phyloP scores from a whole-genome alignment of 208 protist genomes.

The Crithidia bombi region DNA sequence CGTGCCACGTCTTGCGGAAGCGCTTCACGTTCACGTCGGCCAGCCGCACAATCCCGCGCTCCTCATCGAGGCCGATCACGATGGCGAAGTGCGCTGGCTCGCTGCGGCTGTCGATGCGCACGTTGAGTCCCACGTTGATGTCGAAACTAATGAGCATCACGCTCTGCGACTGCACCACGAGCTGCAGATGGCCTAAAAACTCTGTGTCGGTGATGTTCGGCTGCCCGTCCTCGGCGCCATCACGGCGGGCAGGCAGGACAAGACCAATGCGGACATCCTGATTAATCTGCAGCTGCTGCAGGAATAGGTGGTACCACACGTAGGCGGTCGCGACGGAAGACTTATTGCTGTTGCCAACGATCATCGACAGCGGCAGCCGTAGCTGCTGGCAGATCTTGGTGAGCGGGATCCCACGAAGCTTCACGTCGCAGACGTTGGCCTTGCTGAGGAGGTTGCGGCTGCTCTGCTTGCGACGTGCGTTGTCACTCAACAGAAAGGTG shows the following conservation, averaged over 20 bases:
- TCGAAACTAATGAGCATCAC: slow-evolving; percentile 92
- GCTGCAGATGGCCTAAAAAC: slow-evolving; percentile 75
- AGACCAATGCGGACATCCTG: slow-evolving; percentile 73
- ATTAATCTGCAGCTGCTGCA: slow-evolving; percentile 75
- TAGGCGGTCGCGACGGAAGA: slow-evolving; percentile 68
- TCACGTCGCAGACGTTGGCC: slow-evolving; percentile 77
- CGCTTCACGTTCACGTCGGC: slow-evolving; percentile 91
- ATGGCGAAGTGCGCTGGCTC: slow-evolving; percentile 90
- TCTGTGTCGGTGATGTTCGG: slow-evolving; percentile 84
- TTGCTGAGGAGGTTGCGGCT: slow-evolving; percentile 63
- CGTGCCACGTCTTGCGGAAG: slow-evolving; percentile 91
- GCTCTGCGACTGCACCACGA: slow-evolving; percentile 66
- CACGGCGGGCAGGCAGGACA: slow-evolving; percentile 65
- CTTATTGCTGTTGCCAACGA: slow-evolving; percentile 65
- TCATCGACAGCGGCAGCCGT: slow-evolving; percentile 77
- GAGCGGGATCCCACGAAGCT: slow-evolving; percentile 88
- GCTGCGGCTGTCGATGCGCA: slow-evolving; percentile 51
- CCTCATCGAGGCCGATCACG: slow-evolving; percentile 83
- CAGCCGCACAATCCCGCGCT: slow-evolving; percentile 72
- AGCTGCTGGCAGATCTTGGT: slow-evolving; percentile 87
- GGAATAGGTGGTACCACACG: slow-evolving; percentile 81
- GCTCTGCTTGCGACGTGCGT: slow-evolving; percentile 63
- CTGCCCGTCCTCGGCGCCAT: slow-evolving; percentile 78
- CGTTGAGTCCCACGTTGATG: slow-evolving; percentile 85
- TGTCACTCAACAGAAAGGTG: slow-evolving; percentile 72